Conservation (phyloP, 2,329 filamentous ascomycete species). For the Simplicillium sp. region DNA sequence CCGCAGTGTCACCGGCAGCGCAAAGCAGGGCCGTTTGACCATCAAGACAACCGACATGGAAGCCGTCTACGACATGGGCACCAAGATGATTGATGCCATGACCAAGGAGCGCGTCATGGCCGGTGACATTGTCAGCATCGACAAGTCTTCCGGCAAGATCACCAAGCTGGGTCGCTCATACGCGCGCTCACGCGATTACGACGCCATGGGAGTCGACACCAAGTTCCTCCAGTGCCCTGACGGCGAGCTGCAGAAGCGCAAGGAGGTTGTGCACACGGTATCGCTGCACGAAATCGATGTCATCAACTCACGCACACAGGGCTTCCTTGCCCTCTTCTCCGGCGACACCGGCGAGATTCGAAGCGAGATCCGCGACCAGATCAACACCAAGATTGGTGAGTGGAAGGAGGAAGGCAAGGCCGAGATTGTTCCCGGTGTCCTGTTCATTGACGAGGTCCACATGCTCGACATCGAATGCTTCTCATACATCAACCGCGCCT, state of each 20-base stretch:
- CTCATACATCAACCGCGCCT: conserved; percentile 93
- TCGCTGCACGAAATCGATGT: conserved; percentile 97
- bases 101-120: conserved; percentile 99
- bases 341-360: conserved; percentile 97
- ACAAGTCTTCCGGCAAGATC: conserved; percentile 97
- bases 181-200: conserved; percentile 91
- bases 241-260: conserved; percentile 92
- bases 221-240: conserved; percentile 98
- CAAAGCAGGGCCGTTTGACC: conserved; percentile 97
- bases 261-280: conserved; percentile 95
- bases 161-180: conserved; percentile 94
- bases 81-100: conserved; percentile 99
- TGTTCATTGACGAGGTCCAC: conserved; percentile 98
- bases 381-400: conserved; percentile 97
- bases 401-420: conserved; percentile 99
- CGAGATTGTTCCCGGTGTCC: conserved; percentile 90
- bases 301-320: conserved; percentile 98
- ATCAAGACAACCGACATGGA: conserved; percentile 99
- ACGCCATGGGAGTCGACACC: conserved; percentile 96
- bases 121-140: conserved; percentile 95
- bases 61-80: conserved; percentile 98
- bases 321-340: conserved; percentile 93
- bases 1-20: conserved; percentile 87
- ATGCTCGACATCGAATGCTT: conserved; percentile 99
- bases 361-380: conserved; percentile 94